Evolutionary conservation across 2,329 filamentous ascomycete species (phyloP).

Genomic region (Dothideomycetidae sp.): DNA sequence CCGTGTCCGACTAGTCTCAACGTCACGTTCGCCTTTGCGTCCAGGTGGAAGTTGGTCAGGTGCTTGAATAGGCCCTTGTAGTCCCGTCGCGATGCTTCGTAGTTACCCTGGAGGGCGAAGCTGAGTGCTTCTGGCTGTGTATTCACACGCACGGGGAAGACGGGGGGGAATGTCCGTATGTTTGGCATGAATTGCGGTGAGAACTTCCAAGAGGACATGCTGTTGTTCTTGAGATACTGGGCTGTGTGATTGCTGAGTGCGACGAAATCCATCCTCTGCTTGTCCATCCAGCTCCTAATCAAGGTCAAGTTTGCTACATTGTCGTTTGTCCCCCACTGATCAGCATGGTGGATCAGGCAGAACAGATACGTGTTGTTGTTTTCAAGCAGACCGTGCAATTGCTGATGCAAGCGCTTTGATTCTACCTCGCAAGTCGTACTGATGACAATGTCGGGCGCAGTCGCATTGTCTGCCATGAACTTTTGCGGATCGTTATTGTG

Average conservation of each 20-base stretch:
- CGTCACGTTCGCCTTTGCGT: conserved; percentile 1
- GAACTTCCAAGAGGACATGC: conserved; percentile 3
- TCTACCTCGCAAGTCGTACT: conserved; percentile 19
- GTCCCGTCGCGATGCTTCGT: conserved; percentile 17
- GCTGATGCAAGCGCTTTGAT: conserved; percentile 10
- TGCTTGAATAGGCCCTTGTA: conserved; percentile 18
- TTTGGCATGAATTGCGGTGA: conserved; percentile 13
- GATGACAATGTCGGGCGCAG: conserved; percentile 17
- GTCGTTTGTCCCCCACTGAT: no score
- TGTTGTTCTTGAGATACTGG: conserved; percentile 13
- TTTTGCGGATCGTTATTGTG: no score
- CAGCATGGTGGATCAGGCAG: no score
- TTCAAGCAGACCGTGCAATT: no score
- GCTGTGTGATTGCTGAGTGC: conserved; percentile 18
- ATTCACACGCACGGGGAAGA: conserved; percentile 17
- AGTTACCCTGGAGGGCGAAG: conserved; percentile 20
- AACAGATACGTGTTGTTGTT: no score
- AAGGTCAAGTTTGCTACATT: no score
- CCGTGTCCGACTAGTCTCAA: conserved; percentile 9
- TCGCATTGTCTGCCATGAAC: conserved; percentile 11
- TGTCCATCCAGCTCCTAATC: no score
- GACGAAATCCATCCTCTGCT: no score
- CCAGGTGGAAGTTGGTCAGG: conserved; percentile 15
- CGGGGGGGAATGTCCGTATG: conserved; percentile 16
- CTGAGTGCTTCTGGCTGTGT: conserved; percentile 7